These are phyloP conservation scores for Candida pini DNA, from an alignment of 805 yeast genomes.

Conservation along the genomic window DNA sequence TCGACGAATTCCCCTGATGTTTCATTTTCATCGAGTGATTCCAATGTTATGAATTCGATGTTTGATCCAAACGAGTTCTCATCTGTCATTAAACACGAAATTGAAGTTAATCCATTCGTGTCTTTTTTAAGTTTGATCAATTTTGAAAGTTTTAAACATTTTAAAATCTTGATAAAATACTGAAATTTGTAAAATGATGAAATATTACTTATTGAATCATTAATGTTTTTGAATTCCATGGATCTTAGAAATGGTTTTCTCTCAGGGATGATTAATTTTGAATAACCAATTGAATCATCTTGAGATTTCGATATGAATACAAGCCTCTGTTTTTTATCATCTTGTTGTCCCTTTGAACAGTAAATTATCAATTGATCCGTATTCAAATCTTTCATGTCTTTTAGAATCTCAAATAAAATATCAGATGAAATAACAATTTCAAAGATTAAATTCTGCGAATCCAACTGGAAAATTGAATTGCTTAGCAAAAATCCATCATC, in stretches of 20 bases:
- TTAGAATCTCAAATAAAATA: slow-evolving; percentile 46
- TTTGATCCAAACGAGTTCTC: slow-evolving; percentile 20
- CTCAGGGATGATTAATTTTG: slow-evolving; percentile 61
- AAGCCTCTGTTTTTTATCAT: slow-evolving; percentile 31
- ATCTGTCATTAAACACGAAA: slow-evolving; percentile 22
- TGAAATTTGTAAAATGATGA: slow-evolving; percentile 47
- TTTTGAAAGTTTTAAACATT: slow-evolving; percentile 44
- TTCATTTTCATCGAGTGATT: slow-evolving; percentile 22
- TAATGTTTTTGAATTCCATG: slow-evolving; percentile 25
- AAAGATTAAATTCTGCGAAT: slow-evolving; percentile 37
- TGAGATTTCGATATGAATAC: slow-evolving; percentile 50
- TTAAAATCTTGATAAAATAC: slow-evolving; percentile 41
- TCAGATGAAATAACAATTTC: slow-evolving; percentile 51
- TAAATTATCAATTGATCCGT: slow-evolving; percentile 46
- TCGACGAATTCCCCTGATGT: neutral
- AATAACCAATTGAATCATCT: slow-evolving; percentile 64
- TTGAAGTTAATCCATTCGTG: slow-evolving; percentile 35
- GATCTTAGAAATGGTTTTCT: slow-evolving; percentile 59
- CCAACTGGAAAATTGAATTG: slow-evolving; percentile 25
- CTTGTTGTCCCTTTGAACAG: slow-evolving; percentile 26
- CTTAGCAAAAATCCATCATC: slow-evolving; percentile 26
- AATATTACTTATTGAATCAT: slow-evolving; percentile 21
- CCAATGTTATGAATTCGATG: slow-evolving; percentile 28
- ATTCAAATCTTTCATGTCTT: slow-evolving; percentile 50
- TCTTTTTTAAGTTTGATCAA: slow-evolving; percentile 54